phyloP scores from a whole-genome alignment of 805 yeast species.

The Saccharomycopsis microspora region DNA sequence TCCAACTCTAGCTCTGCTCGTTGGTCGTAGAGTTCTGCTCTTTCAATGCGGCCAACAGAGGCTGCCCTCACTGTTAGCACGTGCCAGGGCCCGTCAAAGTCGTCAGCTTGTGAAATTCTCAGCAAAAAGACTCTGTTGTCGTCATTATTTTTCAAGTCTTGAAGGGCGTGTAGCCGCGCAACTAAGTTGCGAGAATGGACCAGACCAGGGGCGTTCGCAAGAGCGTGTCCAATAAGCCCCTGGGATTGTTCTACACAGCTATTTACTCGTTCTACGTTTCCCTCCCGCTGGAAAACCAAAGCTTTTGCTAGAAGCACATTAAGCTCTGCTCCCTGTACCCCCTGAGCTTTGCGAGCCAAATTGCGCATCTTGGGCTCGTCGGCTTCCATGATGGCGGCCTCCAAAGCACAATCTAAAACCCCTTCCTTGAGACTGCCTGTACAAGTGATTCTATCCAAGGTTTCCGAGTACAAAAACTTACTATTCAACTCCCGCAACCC shows the following conservation, averaged over 20 bases:
- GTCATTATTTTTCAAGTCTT: conserved; percentile 35
- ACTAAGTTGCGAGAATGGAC: conserved; percentile 40
- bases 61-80: conserved; percentile 46
- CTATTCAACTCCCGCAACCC: conserved; percentile 61
- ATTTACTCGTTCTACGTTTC: conserved; percentile 25
- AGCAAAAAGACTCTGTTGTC: conserved; percentile 16
- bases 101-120: conserved; percentile 31
- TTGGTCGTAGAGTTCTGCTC: conserved; percentile 33
- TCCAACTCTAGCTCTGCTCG: conserved; percentile 58
- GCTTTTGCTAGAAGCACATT: conserved; percentile 60
- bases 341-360: too few species aligned
- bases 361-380: conserved; percentile 19
- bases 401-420: conserved; percentile 48
- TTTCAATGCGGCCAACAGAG: neutral
- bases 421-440: conserved; percentile 20
- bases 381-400: conserved; percentile 62
- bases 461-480: conserved; percentile 64
- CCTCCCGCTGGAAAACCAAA: conserved; percentile 31
- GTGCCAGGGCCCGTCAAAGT: conserved; percentile 49
- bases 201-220: conserved; percentile 31
- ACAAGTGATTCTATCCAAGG: conserved; percentile 28
- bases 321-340: conserved; percentile 26
- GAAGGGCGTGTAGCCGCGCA: conserved; percentile 47
- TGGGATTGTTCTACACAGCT: conserved; percentile 39
- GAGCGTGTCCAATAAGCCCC: conserved; percentile 36